Percentiles rank a stretch among this genome's conserved stretches.
phyloP scores from a whole-genome alignment of 352 stramenopile genomes.

The Phytophthora pini region DNA sequence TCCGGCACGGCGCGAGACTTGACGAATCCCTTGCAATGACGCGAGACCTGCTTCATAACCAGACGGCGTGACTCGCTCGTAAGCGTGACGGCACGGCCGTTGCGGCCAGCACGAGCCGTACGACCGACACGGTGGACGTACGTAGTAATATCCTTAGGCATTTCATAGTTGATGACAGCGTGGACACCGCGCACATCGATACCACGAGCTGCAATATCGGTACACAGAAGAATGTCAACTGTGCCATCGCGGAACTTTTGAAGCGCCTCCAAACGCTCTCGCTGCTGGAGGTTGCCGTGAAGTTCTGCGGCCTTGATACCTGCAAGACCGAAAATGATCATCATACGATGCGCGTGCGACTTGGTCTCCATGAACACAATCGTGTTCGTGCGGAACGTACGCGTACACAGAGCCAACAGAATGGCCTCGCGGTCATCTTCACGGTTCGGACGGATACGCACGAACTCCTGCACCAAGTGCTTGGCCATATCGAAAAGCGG shows the following conservation, averaged over 20 bases:
- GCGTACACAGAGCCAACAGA: slow-evolving; percentile 94
- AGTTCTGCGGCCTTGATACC: slow-evolving; percentile 98
- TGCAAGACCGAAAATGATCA: slow-evolving; percentile 96
- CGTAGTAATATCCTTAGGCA: slow-evolving; percentile 97
- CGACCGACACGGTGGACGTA: slow-evolving; percentile 99
- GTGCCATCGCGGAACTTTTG: slow-evolving; percentile 96
- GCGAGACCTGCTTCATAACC: slow-evolving; percentile 95
- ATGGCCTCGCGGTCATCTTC: slow-evolving; percentile 96
- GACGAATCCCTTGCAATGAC: slow-evolving; percentile 90
- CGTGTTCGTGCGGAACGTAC: slow-evolving; percentile 95
- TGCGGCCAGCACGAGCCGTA: slow-evolving; percentile 97
- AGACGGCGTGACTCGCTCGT: slow-evolving; percentile 91
- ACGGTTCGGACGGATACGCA: slow-evolving; percentile 92
- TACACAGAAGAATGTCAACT: slow-evolving; percentile 97
- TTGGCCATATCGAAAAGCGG: slow-evolving; percentile 95
- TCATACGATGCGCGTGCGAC: slow-evolving; percentile 95
- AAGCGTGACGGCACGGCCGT: slow-evolving; percentile 89
- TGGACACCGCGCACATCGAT: slow-evolving; percentile 98
- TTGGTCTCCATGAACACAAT: slow-evolving; percentile 99
- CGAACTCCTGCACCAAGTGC: slow-evolving; percentile 98
- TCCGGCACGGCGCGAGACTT: slow-evolving; percentile 92
- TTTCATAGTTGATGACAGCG: slow-evolving; percentile 99
- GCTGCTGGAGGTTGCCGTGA: slow-evolving; percentile 98
- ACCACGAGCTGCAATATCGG: slow-evolving; percentile 98
- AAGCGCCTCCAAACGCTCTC: slow-evolving; percentile 96